Conservation (phyloP, 805 yeast species). For the Cyberlindnera galapagoensis region DNA sequence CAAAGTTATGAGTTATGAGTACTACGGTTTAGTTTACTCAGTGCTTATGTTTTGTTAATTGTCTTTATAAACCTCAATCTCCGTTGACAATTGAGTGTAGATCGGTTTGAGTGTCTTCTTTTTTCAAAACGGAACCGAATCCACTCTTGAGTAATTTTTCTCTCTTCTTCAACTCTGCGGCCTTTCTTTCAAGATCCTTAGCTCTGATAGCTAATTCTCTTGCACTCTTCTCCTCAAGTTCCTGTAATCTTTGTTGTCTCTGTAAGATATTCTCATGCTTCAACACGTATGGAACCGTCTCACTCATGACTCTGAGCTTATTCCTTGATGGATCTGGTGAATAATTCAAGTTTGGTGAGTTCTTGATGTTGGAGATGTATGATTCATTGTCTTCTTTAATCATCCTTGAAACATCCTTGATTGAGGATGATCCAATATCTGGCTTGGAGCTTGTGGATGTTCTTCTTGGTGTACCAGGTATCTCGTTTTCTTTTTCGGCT, state of each 20-base stretch:
- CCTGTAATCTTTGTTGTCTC: constrained; percentile 73
- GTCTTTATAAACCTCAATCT: constrained; percentile 3
- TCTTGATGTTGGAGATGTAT: constrained; percentile 29
- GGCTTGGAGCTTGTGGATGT: constrained; percentile 14
- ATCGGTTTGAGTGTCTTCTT: constrained; percentile 51
- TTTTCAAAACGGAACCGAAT: constrained; percentile 27
- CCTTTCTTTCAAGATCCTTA: constrained; percentile 69
- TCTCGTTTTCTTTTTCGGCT: constrained; percentile 1
- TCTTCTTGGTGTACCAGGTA: constrained; percentile 6
- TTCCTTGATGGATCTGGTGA: constrained; percentile 40
- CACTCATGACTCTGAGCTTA: constrained; percentile 71
- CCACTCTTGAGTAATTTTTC: constrained; percentile 43
- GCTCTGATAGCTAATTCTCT: constrained; percentile 67
- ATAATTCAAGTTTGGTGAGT: constrained; percentile 27
- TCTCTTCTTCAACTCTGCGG: constrained; percentile 54
- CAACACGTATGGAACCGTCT: constrained; percentile 78
- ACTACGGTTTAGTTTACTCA: no score
- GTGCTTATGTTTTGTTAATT: not conserved
- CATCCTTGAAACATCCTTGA: constrained; percentile 30
- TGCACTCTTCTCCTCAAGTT: constrained; percentile 72
- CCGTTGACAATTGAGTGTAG: constrained; percentile 36
- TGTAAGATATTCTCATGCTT: constrained; percentile 70
- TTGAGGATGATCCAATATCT: constrained; percentile 27
- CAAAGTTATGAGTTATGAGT: constrained; percentile 30
- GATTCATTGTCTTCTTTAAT: constrained; percentile 33